phyloP scores from a whole-genome alignment of 148 eudicot genomes.

The Mesembryanthemum crystallinum region DNA sequence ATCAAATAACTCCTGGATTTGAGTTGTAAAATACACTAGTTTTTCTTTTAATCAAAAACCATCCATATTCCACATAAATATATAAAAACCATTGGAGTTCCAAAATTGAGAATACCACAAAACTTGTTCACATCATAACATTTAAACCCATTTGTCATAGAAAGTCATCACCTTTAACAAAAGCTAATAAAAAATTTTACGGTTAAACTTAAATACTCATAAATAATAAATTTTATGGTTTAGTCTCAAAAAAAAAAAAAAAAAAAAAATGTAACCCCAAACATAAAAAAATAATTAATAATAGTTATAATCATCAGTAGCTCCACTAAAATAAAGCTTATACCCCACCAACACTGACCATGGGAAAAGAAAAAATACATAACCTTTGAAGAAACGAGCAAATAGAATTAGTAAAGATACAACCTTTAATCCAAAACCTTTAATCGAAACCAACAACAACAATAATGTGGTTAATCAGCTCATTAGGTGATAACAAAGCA shows the following conservation, averaged over 20 bases:
- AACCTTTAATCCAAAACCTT: slow-evolving; percentile 19
- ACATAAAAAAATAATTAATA: slow-evolving; percentile 19
- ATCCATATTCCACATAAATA: slow-evolving; percentile 33
- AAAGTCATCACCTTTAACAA: slow-evolving; percentile 23
- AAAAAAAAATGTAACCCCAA: neutral
- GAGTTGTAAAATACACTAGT: slow-evolving; percentile 25
- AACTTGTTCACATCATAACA: slow-evolving; percentile 28
- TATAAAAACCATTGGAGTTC: slow-evolving; percentile 23
- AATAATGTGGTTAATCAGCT: neutral
- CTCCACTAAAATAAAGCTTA: slow-evolving; percentile 3
- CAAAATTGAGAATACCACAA: slow-evolving; percentile 23
- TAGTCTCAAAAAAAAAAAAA: neutral
- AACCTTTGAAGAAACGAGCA: too few relatives aligned
- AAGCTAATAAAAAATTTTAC: slow-evolving; percentile 16
- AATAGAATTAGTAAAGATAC: neutral
- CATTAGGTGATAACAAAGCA: slow-evolving; percentile 12
- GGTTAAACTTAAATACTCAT: slow-evolving; percentile 25
- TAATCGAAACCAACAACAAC: neutral
- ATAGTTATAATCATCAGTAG: neutral
- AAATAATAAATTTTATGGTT: slow-evolving; percentile 37
- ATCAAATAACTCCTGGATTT: neutral
- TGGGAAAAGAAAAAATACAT: neutral
- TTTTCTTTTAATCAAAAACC: slow-evolving; percentile 24
- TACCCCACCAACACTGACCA: neutral
- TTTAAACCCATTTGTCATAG: slow-evolving; percentile 11